Percentiles rank a stretch among this genome's conserved stretches.
Evolutionary conservation across 257 asterid species (phyloP).

Genomic region (Solanum habrochaites): DNA sequence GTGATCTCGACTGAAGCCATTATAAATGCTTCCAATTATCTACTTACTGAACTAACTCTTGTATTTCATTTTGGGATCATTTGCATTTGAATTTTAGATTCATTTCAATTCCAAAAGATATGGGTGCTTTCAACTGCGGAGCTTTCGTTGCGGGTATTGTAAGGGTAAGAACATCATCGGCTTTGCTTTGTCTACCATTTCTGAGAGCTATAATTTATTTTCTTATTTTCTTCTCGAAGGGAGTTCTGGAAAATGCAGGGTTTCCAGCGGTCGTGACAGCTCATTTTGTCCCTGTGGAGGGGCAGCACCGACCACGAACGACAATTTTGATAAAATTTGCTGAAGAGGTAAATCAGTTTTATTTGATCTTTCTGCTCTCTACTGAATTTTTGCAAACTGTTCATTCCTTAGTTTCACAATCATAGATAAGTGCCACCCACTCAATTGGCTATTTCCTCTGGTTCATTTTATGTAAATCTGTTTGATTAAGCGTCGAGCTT

Average conservation of each 20-base stretch:
- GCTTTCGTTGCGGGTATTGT: conserved; percentile 98
- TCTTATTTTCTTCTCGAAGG: conserved; percentile 36
- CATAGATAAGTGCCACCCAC: not conserved
- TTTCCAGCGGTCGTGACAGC: conserved; percentile 94
- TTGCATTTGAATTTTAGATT: conserved; percentile 33
- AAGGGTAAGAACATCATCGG: conserved; percentile 29
- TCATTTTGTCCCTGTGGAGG: conserved; percentile 94
- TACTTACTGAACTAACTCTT: not conserved
- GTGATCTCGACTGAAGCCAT: conserved; percentile 14
- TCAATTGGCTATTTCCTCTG: not conserved
- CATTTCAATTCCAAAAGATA: conserved; percentile 90
- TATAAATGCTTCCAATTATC: not conserved
- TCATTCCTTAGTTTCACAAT: no score
- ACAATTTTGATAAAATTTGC: conserved; percentile 95
- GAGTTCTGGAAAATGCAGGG: conserved; percentile 87
- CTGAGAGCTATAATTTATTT: not conserved
- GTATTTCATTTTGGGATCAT: conserved; percentile 8
- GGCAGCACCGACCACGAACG: conserved; percentile 87
- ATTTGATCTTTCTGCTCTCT: not conserved
- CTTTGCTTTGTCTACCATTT: not conserved
- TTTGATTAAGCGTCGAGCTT: not conserved
- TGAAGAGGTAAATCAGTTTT: conserved; percentile 50
- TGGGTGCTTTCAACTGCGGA: conserved; percentile 97
- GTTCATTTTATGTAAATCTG: not conserved
- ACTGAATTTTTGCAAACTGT: not conserved